A percentile compares a stretch with the other conserved stretches of the same genome.
These are phyloP conservation scores for Protostelium mycophagum DNA, from an alignment of 78 protist genomes.

Conservation along the genomic window DNA sequence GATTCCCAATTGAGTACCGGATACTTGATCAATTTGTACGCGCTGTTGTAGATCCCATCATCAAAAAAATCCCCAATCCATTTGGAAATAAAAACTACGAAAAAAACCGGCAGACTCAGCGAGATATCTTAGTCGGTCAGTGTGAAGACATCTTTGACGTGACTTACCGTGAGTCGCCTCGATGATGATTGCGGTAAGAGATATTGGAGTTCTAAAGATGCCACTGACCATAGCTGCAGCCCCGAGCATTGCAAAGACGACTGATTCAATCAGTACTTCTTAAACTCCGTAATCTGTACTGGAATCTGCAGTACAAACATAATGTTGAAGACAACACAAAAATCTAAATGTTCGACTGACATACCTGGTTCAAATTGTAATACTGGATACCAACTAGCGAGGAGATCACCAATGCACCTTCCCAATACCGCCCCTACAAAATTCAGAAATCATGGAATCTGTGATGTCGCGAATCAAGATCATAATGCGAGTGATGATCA, in stretches of 20 bases:
- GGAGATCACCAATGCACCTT: not conserved
- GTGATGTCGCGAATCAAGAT: too few species aligned
- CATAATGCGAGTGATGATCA: too few species aligned
- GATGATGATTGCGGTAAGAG: slow-evolving; percentile 49
- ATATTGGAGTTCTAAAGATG: slow-evolving; percentile 65
- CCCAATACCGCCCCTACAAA: not conserved
- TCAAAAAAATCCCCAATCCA: not conserved
- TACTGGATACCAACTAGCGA: not conserved
- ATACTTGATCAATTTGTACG: too few species aligned
- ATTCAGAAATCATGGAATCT: not conserved
- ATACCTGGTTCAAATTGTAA: not conserved
- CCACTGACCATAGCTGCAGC: slow-evolving; percentile 69
- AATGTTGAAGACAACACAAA: too few species aligned
- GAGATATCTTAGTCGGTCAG: not conserved
- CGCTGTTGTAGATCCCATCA: not conserved
- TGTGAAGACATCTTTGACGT: not conserved
- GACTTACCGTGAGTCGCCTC: slow-evolving; percentile 34
- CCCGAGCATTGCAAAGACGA: slow-evolving; percentile 63
- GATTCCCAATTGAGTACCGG: not conserved
- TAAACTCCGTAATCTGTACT: too few species aligned
- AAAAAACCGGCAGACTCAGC: not conserved
- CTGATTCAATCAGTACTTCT: not conserved
- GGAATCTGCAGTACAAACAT: too few species aligned
- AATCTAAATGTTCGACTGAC: not conserved
- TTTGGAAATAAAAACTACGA: not conserved